Conservation (phyloP, 306 rosid species). For the Lablab purpureus region DNA sequence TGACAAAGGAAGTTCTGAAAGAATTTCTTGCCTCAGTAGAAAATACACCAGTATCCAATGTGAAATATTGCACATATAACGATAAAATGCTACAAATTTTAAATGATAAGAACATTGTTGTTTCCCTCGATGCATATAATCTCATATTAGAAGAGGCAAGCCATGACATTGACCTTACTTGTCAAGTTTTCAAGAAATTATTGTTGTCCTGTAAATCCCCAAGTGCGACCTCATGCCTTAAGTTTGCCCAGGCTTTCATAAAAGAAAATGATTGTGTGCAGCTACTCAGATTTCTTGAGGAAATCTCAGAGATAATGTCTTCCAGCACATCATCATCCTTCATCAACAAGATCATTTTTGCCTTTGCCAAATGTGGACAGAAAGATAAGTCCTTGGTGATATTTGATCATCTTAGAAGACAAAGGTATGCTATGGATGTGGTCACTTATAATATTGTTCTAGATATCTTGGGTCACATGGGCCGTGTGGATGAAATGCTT, state of each 20-base stretch:
- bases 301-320: slow-evolving; percentile 52
- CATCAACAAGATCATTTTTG: slow-evolving; percentile 68
- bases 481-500: slow-evolving; percentile 66
- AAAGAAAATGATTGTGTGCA: slow-evolving; percentile 52
- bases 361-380: slow-evolving; percentile 74
- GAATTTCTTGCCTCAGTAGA: slow-evolving; percentile 54
- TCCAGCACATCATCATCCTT: slow-evolving; percentile 54
- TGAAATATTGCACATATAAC: slow-evolving; percentile 44
- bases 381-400: slow-evolving; percentile 70
- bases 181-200: slow-evolving; percentile 64
- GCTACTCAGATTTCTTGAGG: slow-evolving; percentile 57
- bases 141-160: slow-evolving; percentile 62
- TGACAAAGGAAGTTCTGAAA: slow-evolving; percentile 46
- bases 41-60: slow-evolving; percentile 47
- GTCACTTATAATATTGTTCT: slow-evolving; percentile 73
- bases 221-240: slow-evolving; percentile 59
- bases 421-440: slow-evolving; percentile 57
- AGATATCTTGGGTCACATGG: slow-evolving; percentile 72
- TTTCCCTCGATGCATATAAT: slow-evolving; percentile 51
- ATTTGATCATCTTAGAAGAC: slow-evolving; percentile 62
- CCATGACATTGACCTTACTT: slow-evolving; percentile 57
- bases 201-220: slow-evolving; percentile 48
- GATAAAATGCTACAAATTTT: slow-evolving; percentile 57
- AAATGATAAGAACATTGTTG: slow-evolving; percentile 48
- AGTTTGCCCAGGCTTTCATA: slow-evolving; percentile 67